Base-by-base conservation (phyloP, 2,329 filamentous ascomycete species). In the Orbilia javanica region DNA sequence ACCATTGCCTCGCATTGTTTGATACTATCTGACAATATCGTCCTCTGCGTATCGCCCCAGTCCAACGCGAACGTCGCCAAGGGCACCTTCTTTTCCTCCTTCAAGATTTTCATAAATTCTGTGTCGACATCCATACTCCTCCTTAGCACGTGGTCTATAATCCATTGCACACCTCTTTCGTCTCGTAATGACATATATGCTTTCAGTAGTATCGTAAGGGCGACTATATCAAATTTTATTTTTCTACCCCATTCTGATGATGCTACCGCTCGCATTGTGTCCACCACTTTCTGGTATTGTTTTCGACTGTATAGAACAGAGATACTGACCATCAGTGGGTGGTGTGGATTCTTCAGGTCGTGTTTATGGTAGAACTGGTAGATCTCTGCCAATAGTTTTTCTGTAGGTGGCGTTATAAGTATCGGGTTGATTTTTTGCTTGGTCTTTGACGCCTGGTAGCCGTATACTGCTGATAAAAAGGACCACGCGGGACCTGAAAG, bases 121-220 rank as follows among this genome's bases (percentile, higher is more conserved):
- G 63, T 52, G 31, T 77, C 73, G 1, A 65, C 50, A 18, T 77
- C 73, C 42, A 77, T 31, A 27, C 36, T 29, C n/a, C 66, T 52
- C 7, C 70, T 66, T 8, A 62, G 15, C 8, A 71, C 55, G 46
- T 77, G 73, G 4, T 77, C 57, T 0, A 34, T 79, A 15, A 80
- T 63, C 81, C 81, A 82, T 13, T 18, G 25, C 1, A 81, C 52
- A 13, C 81, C 81, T 18, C 48, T 57, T 1, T 80, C 50, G 57
- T 82, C 80, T n/a, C 63, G 42, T n/a, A 81, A 62, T 10, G 63
- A 50, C 11, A 77, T 69, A 46, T 82, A 82, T 6, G 80, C 80
- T 34, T 78, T 77, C 27, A 81, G 36, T 1, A 82, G 42, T 29
- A 81, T 79, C 4, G 80, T 81, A 39, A 81, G 34, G 10, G 76